A percentile compares a stretch with the other conserved stretches of the same genome.
These are phyloP conservation scores for Phanerodontia chrysosporium DNA, from an alignment of 768 basidiomycete species.

Conservation along the genomic window DNA sequence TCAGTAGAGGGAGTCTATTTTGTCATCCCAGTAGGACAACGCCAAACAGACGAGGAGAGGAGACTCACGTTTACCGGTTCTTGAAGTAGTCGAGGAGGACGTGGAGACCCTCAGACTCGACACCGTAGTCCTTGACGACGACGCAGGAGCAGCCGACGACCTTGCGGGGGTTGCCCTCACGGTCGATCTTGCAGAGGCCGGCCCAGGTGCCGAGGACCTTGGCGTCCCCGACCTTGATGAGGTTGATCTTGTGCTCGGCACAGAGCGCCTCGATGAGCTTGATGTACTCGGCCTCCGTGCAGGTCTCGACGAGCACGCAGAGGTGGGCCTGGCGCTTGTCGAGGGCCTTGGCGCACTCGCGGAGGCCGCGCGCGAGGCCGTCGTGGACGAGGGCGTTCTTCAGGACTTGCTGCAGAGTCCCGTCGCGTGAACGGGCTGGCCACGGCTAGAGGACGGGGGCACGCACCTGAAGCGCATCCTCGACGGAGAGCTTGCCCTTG, in stretches of 20 bases:
- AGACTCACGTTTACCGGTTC: constrained; percentile 58
- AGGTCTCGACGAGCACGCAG: constrained; percentile 98
- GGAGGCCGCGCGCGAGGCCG: constrained; percentile 95
- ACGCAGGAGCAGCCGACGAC: constrained; percentile 91
- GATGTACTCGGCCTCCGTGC: constrained; percentile 99
- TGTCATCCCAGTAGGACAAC: constrained; percentile 55
- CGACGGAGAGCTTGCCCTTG: constrained; percentile 93
- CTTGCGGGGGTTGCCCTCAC: constrained; percentile 97
- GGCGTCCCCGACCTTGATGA: constrained; percentile 98
- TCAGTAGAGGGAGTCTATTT: constrained; percentile 93
- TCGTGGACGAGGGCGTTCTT: constrained; percentile 99
- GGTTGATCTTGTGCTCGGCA: constrained; percentile 98
- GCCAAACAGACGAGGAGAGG: constrained; percentile 8
- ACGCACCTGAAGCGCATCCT: constrained; percentile 85
- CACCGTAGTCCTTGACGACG: constrained; percentile 97
- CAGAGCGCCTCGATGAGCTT: constrained; percentile 99
- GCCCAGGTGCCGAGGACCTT: constrained; percentile 99
- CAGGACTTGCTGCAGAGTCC: constrained; percentile 77
- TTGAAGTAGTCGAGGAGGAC: constrained; percentile 96
- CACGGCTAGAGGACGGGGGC: background rate
- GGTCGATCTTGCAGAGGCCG: constrained; percentile 99
- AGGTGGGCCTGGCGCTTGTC: constrained; percentile 99
- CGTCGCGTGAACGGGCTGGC: background rate
- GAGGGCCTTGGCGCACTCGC: constrained; percentile 95
- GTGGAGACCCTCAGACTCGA: constrained; percentile 91